Evolutionary conservation across 768 basidiomycete species (phyloP).

Genomic region (Crassisporium funariophilum): DNA sequence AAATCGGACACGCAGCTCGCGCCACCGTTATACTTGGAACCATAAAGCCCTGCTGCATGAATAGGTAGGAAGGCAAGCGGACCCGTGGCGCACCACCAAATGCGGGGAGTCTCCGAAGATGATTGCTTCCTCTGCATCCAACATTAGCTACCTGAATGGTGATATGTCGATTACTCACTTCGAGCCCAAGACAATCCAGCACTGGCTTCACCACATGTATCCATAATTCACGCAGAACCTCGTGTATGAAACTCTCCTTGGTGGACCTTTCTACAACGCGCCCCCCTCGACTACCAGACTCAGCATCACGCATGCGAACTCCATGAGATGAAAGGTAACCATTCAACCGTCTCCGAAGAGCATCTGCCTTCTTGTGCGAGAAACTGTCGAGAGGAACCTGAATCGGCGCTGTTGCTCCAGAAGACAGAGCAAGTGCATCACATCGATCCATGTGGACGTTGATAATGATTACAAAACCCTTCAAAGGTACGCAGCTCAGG

Average conservation of each 20-base stretch:
- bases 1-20: conserved; percentile 8
- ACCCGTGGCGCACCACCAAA: conserved; percentile 31
- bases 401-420: conserved; percentile 4
- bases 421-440: conserved; percentile 21
- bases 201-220: conserved; percentile 8
- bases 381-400: conserved; percentile 13
- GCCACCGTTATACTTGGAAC: background rate
- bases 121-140: background rate
- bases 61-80: conserved; percentile 28
- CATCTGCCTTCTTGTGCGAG: conserved; percentile 6
- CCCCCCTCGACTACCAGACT: background rate
- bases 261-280: background rate
- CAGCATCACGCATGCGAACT: background rate
- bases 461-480: conserved; percentile 21
- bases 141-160: background rate
- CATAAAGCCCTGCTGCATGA: conserved; percentile 32
- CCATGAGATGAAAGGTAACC: background rate
- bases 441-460: conserved; percentile 20
- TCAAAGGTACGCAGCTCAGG: conserved; percentile 6
- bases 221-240: conserved; percentile 11
- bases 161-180: background rate
- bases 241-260: background rate
- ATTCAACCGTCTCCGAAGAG: background rate
- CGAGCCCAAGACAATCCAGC: conserved; percentile 4
- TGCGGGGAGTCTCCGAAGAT: background rate